Conservation (phyloP, 2,329 filamentous ascomycete genomes). For the Pseudocercospora musae region DNA sequence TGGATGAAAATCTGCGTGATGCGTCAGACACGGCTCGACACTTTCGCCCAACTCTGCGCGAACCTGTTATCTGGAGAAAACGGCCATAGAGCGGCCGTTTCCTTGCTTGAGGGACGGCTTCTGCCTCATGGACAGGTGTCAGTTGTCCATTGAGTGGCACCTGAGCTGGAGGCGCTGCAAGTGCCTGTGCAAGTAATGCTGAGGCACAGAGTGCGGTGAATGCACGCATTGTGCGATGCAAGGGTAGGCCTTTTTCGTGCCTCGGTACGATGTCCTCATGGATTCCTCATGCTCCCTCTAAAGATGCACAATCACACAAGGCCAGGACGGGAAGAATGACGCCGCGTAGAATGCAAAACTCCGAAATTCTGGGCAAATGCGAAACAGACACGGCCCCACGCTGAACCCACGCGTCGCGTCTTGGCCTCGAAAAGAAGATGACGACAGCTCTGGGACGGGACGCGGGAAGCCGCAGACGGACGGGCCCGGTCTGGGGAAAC, state of each 20-base stretch:
- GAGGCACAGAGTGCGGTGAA: constrained; percentile 5
- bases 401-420: no score
- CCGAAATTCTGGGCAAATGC: background rate
- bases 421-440: background rate
- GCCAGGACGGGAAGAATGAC: background rate
- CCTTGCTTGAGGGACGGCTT: constrained; percentile 8
- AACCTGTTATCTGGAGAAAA: constrained; percentile 89
- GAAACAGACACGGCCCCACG: no score
- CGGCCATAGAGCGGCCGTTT: constrained; percentile 52
- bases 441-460: background rate
- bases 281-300: background rate
- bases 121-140: background rate
- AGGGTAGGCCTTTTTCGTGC: background rate
- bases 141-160: constrained; percentile 10
- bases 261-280: background rate
- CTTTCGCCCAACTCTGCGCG: constrained; percentile 24
- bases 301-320: background rate
- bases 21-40: constrained; percentile 16
- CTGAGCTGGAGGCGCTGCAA: constrained; percentile 21
- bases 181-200: constrained; percentile 10
- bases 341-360: background rate
- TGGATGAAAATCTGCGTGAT: constrained; percentile 74
- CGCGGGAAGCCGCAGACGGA: background rate
- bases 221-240: background rate
- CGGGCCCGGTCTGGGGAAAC: no score